Conservation (phyloP, 2,329 filamentous ascomycete species). For the Arthroderma sp. region DNA sequence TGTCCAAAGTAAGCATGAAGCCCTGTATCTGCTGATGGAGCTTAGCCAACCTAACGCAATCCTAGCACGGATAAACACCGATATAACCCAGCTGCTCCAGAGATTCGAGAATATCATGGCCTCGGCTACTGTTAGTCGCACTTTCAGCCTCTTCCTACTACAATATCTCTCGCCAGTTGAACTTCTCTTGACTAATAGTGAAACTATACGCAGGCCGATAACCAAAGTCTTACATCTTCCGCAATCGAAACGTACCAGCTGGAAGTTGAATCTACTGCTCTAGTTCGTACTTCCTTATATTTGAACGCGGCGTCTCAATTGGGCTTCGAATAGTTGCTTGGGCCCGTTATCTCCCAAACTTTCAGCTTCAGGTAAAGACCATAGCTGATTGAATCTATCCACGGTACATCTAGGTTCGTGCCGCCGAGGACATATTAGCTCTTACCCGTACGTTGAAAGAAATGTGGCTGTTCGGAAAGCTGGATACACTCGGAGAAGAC, state of each 20-base stretch:
- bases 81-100: slow-evolving; percentile 36
- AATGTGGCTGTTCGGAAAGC: slow-evolving; percentile 52
- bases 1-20: slow-evolving; percentile 11
- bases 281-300: slow-evolving; percentile 30
- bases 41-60: background rate
- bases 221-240: slow-evolving; percentile 40
- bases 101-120: slow-evolving; percentile 45
- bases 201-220: slow-evolving; percentile 29
- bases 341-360: too few relatives aligned
- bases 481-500: slow-evolving; percentile 42
- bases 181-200: background rate
- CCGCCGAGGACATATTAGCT: slow-evolving; percentile 48
- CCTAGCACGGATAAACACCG: slow-evolving; percentile 31
- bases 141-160: background rate
- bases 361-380: too few relatives aligned
- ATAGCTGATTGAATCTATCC: background rate
- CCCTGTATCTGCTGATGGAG: background rate
- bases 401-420: slow-evolving; percentile 36
- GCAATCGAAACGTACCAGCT: slow-evolving; percentile 47
- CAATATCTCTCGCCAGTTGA: background rate
- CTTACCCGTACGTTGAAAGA: slow-evolving; percentile 52
- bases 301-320: too few relatives aligned
- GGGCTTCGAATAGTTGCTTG: too few relatives aligned
- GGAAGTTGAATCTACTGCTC: slow-evolving; percentile 44
- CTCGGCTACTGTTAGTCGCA: slow-evolving; percentile 29